These are phyloP conservation scores for Adansonia digitata DNA, from an alignment of 345 rosid genomes.

Conservation along the genomic window DNA sequence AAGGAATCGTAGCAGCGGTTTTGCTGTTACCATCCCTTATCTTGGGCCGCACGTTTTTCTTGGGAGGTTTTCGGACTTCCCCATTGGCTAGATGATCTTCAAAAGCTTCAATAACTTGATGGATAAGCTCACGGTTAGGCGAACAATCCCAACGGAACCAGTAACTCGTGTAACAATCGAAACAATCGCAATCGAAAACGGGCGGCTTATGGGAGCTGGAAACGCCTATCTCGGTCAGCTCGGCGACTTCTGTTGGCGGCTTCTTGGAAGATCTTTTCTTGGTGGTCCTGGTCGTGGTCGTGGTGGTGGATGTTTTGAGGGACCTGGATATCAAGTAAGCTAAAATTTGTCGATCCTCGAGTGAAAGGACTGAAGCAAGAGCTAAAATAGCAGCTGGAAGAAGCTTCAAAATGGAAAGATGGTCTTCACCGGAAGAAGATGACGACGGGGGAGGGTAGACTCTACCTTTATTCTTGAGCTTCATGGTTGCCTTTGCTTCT, in stretches of 20 bases:
- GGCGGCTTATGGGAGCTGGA: slow-evolving; percentile 42
- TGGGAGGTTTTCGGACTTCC: slow-evolving; percentile 26
- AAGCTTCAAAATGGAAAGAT: slow-evolving; percentile 52
- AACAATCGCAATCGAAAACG: slow-evolving; percentile 65
- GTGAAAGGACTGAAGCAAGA: slow-evolving; percentile 56
- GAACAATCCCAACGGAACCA: slow-evolving; percentile 93
- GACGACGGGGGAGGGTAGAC: slow-evolving; percentile 24
- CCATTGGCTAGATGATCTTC: slow-evolving; percentile 54
- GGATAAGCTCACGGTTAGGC: slow-evolving; percentile 67
- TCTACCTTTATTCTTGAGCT: too few relatives aligned
- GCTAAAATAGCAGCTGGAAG: slow-evolving; percentile 71
- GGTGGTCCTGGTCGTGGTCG: neutral
- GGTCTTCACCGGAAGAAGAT: slow-evolving; percentile 24
- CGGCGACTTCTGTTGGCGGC: neutral
- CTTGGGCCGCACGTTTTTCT: slow-evolving; percentile 36
- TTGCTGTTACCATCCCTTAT: slow-evolving; percentile 33
- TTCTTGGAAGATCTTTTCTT: slow-evolving; percentile 38
- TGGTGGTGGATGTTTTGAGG: slow-evolving; percentile 37
- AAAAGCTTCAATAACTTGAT: slow-evolving; percentile 74
- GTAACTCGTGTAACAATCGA: slow-evolving; percentile 78
- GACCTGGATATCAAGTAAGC: slow-evolving; percentile 80
- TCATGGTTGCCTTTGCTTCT: too few relatives aligned
- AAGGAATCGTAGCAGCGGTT: slow-evolving; percentile 22
- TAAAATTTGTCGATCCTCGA: slow-evolving; percentile 71
- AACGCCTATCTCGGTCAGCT: neutral